Base-by-base conservation (phyloP, 768 basidiomycete genomes). In the Boletales sp. region DNA sequence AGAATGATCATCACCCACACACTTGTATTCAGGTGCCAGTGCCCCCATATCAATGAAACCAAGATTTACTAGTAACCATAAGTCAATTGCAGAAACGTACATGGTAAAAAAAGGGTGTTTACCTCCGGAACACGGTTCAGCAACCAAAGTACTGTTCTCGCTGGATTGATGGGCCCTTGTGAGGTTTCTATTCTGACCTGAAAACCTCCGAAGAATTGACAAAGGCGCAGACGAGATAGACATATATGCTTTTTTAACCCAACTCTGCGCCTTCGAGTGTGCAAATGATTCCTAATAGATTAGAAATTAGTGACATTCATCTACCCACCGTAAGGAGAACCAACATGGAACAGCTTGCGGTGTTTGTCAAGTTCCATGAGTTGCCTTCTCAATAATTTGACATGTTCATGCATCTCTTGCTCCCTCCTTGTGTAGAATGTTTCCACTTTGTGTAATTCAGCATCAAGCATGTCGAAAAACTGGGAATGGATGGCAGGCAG, bases 391-490 rank as follows among this genome's bases (percentile, higher is more conserved):
- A 98, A 68, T 25, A 69, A 41, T 28, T 70, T 61, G 14, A 74
- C 72, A 21, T 74, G 76, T 3, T 62, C 65, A 5, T 69, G 69
- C 81, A 80, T 84, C 69, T 78, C 83, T 41, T 74, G 75, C 69
- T 83, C 93, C 28, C 84, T 77, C 21, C 80, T 81, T 6, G 78
- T 60, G 64, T 90, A 98, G 67, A 99, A 99, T 1, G 72, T 69
- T 51, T 90, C 89, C 12, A 97, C 82, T 66, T 95, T 96, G 18
- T 86, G 82, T 3, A 97, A 72, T 63, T 99, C 86, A 1, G 63
- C 63, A 57, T 96, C 89, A 8, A 97, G 74, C 19, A 82, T 73
- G 3, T 80, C 75, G 52, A 98, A 90, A 71, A 96, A 98, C 7
- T 73, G 73, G 30, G 69, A 61, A 60, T 94, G 87, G 19, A 76